Conservation (phyloP, 257 asterid species). For the Dorcoceras hygrometricum region DNA sequence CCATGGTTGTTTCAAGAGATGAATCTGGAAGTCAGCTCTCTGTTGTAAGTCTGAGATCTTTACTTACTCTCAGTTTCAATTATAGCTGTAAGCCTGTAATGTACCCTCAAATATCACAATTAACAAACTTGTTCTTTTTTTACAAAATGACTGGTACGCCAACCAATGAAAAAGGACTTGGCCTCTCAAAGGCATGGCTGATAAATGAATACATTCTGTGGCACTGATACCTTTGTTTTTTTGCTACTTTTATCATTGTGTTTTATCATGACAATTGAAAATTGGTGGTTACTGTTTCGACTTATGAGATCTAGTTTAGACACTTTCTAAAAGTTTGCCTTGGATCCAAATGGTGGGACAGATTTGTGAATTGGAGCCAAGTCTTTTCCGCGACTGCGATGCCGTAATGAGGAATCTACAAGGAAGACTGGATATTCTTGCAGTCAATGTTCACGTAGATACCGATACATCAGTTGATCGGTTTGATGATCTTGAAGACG, state of each 20-base stretch:
- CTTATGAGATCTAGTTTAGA: neutral
- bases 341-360: conserved; percentile 20
- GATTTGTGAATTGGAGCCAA: conserved; percentile 80
- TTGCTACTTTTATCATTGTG: neutral
- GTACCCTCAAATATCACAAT: neutral
- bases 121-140: neutral
- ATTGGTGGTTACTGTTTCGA: neutral
- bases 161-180: neutral
- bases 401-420: conserved; percentile 61
- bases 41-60: conserved; percentile 50
- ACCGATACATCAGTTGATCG: conserved; percentile 60
- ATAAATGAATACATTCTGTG: neutral
- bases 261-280: neutral
- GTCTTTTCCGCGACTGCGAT: conserved; percentile 78
- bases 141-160: neutral
- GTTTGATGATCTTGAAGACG: conserved; percentile 76
- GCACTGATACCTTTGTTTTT: neutral
- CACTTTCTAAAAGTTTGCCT: neutral
- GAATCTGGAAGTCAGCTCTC: conserved; percentile 61
- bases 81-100: neutral
- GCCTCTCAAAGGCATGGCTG: neutral
- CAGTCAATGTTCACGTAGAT: conserved; percentile 76
- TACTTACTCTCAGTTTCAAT: neutral
- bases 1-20: conserved; percentile 56
- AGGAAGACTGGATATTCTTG: conserved; percentile 85